Evolutionary conservation across 148 eudicot genomes (phyloP).

Genomic region (Salicornia ramosissima): DNA sequence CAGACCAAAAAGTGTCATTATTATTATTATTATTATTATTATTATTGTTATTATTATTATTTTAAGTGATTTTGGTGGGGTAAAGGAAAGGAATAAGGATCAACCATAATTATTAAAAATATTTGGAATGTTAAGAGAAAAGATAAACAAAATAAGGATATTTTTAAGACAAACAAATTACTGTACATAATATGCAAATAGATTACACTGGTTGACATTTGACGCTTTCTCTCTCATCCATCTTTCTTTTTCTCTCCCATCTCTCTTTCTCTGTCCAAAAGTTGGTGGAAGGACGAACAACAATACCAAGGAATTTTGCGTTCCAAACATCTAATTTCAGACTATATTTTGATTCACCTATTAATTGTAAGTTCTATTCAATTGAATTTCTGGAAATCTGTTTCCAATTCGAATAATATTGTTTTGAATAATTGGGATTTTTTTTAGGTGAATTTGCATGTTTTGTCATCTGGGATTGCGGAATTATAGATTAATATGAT

Average conservation of each 20-base stretch:
- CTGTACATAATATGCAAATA: too few species aligned
- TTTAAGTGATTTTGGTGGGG: too few species aligned
- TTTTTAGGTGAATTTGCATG: conserved; percentile 19
- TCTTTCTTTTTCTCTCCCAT: not conserved
- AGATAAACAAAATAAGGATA: not conserved
- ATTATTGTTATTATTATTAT: too few species aligned
- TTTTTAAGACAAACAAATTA: not conserved
- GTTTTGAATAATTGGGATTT: not conserved
- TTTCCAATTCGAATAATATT: too few species aligned
- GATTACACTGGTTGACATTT: conserved; percentile 11
- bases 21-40: too few species aligned
- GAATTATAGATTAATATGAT: not conserved
- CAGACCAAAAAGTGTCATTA: too few species aligned
- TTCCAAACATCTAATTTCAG: not conserved
- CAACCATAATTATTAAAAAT: too few species aligned
- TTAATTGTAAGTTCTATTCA: conserved; percentile 7
- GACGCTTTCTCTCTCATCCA: conserved; percentile 12
- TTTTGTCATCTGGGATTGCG: not conserved
- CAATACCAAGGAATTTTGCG: conserved; percentile 10
- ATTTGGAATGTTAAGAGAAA: too few species aligned
- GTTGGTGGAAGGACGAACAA: conserved; percentile 14
- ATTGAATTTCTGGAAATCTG: not conserved
- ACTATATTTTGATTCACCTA: not conserved
- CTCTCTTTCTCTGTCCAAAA: conserved; percentile 17
- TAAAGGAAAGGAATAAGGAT: too few species aligned